Evolutionary conservation across 495 filamentous ascomycete genomes (phyloP), one percentile per base, ranked within the genome.

Genomic region (Podospora didyma): DNA sequence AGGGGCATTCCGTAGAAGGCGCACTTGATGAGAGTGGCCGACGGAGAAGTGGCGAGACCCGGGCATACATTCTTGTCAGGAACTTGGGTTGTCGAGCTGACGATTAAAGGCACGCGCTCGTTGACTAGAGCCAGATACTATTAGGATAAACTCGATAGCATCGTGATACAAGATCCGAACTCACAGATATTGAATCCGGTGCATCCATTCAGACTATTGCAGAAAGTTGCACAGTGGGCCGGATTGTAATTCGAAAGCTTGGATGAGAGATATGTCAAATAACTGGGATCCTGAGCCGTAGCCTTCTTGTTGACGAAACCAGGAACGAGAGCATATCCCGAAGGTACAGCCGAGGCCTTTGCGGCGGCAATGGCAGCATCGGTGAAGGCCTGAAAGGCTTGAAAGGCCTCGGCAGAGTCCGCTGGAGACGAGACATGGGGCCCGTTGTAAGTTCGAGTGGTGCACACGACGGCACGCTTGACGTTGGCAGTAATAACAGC

Each of bases 1-100:
- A 79, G 54, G 20, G 58, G 51, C 16, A 63, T 67, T 42, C 75
- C 76, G 74, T 75, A 82, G 56, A 78, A 76, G 20, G 73, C 71
- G 60, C 80, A 83, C 68, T 81, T 81, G 70, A 78, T 79, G 57
- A 76, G 75, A 41, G 77, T 81, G 31, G 73, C 70, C 16, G 72
- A 72, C 14, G 75, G 45, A 0, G 80, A 79, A 52, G 80, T 71
- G 39, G 62, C 62, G 65, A 75, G 77, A 52, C 58, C 67, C 2
- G 69, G 68, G 41, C 67, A 63, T 17, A 54, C 12, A 4, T 49
- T 41, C 51, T 58, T 23, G 35, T 63, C 53, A 17, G 61, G 52
- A 14, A 47, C 41, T 52, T 57, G 61, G 21, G 53, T 63, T 16
- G 10, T 11, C 35, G 46, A 17, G 61, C 45, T 53, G 57, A 63